phyloP scores from a whole-genome alignment of 257 asterid species.

The Solanum stenotomum region DNA sequence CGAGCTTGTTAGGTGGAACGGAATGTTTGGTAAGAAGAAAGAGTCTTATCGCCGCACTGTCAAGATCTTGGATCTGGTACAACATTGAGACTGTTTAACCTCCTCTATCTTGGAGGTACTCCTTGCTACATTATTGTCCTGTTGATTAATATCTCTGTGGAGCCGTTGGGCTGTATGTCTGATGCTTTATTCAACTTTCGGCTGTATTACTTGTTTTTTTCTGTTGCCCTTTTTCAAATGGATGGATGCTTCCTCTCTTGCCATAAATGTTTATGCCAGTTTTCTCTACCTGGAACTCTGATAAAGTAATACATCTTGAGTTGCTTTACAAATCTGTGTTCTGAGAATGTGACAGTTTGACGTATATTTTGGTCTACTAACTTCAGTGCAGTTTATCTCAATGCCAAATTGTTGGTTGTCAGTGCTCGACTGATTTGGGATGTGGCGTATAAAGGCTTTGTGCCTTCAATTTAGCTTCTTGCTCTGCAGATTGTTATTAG shows the following conservation, averaged over 20 bases:
- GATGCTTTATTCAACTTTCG: background rate
- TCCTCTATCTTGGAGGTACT: background rate
- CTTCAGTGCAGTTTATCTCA: background rate
- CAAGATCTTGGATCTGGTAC: background rate
- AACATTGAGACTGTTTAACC: background rate
- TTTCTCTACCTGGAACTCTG: background rate
- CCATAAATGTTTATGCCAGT: background rate
- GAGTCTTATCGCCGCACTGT: background rate
- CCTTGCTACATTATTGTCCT: background rate
- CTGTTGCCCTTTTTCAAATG: background rate
- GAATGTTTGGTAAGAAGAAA: background rate
- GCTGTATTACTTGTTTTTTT: background rate
- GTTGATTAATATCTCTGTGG: background rate
- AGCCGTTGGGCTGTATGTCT: background rate
- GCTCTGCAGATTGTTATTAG: background rate
- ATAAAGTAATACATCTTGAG: background rate
- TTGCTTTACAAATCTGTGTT: background rate
- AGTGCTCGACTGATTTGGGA: background rate
- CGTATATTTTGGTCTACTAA: background rate
- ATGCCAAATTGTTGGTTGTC: background rate
- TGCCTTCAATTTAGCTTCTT: background rate
- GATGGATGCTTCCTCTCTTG: background rate
- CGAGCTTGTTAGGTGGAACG: background rate
- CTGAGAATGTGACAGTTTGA: background rate
- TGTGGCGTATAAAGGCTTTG: background rate